phyloP scores from a whole-genome alignment of 805 yeast species.

The Candida sonorensis region DNA sequence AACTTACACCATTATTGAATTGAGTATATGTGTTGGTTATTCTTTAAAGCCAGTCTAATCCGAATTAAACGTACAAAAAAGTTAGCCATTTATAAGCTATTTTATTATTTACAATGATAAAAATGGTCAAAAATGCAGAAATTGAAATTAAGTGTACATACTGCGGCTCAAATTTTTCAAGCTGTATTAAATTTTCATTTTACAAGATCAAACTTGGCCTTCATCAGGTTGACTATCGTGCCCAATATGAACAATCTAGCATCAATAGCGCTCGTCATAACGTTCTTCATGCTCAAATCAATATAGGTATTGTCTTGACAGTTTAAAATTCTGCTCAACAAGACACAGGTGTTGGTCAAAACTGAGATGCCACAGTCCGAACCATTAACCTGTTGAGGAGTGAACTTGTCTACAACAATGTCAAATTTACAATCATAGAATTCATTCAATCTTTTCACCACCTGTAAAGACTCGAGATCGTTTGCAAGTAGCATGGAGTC shows the following conservation, averaged over 20 bases:
- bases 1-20: not conserved
- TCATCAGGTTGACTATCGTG: constrained; percentile 24
- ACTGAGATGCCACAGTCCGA: constrained; percentile 58
- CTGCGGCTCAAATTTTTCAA: too few relatives aligned
- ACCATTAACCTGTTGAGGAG: constrained; percentile 60
- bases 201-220: constrained; percentile 4
- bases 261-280: constrained; percentile 40
- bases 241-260: constrained; percentile 40
- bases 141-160: too few relatives aligned
- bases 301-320: constrained; percentile 25
- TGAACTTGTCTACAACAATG: constrained; percentile 15
- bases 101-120: too few relatives aligned
- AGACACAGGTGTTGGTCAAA: constrained; percentile 30
- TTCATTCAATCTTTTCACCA: constrained; percentile 25
- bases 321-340: constrained; percentile 28
- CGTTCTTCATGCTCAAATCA: constrained; percentile 32
- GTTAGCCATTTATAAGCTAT: too few relatives aligned
- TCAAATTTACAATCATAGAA: constrained; percentile 19
- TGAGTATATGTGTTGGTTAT: too few relatives aligned
- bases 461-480: constrained; percentile 27
- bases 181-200: too few relatives aligned
- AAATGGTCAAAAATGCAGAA: too few relatives aligned
- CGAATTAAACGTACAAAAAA: too few relatives aligned
- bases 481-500: constrained; percentile 52
- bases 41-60: too few relatives aligned